Base-by-base conservation (phyloP, 2,329 filamentous ascomycete species). In the Aureobasidium sp. region DNA sequence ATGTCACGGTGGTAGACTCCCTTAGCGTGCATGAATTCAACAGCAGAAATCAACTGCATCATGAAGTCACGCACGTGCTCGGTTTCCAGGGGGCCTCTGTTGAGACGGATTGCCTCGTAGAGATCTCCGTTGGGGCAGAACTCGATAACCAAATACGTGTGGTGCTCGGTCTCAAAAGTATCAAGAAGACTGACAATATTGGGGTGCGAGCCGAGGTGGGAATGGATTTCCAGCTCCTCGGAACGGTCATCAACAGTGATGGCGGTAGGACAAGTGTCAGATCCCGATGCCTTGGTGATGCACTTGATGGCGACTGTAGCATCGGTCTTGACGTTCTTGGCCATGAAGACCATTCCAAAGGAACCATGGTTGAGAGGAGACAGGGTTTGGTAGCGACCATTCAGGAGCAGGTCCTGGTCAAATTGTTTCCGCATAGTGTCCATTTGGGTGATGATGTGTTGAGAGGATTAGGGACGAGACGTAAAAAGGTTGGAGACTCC, bases 51-150 rank as follows among this genome's bases (percentile, higher is more conserved):
- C 37, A 99, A 85, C 77, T 99, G 87, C 64, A 97, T 81, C 94
- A 99, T 97, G 80, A 97, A 97, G 67, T 90, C 89, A 67, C 94
- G 90, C 64, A 99, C 94, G 74, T 99, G 92, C 73, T 97, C 91
- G 2, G 94, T 97, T 80, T 97, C 90, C 57, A 96, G 77, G 3
- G 94, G 94, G 25, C 94, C 94, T 68, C 88, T 89, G 66, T 88
- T 90, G 64, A 87, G 85, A 70, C 93, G 90, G 70, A 99, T 99
- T 61, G 94, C 93, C 80, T 99, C 94, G 76, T 99, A 99, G 17
- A 99, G 82, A 76, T 99, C 94, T 67, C 94, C 94, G 75, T 93
- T 93, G 63, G 89, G 86, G 77, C 94, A 99, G 75, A 91, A 97
- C 78, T 99, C 94, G 68, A 99, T 82, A 57, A 97, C 93, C 62